Evolutionary conservation across 2,329 filamentous ascomycete species (phyloP).

Genomic region (Xylariaceae sp.): DNA sequence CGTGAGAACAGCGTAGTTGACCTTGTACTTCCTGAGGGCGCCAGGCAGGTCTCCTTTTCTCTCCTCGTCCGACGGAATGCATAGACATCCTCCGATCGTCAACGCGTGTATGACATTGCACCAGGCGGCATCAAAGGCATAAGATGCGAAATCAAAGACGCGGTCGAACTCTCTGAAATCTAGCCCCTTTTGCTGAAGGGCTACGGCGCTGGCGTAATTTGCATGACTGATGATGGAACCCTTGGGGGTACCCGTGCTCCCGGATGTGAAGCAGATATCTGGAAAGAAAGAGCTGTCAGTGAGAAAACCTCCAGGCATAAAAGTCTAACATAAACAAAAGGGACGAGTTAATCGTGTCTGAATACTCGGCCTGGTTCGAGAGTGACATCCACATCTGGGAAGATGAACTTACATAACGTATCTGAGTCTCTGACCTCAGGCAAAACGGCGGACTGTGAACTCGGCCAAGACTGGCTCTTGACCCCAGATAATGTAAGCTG

Average conservation of each 20-base stretch:
- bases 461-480: neutral
- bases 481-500: neutral
- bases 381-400: no score
- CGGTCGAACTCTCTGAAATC: neutral
- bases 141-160: conserved; percentile 5
- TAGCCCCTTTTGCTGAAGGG: neutral
- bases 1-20: neutral
- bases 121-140: conserved; percentile 1
- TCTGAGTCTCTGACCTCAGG: neutral
- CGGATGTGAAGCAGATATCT: conserved; percentile 10
- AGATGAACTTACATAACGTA: neutral
- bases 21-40: neutral
- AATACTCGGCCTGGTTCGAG: no score
- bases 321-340: neutral
- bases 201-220: conserved; percentile 2
- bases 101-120: conserved; percentile 2
- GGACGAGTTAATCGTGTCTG: no score
- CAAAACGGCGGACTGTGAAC: neutral
- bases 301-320: no score
- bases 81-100: conserved; percentile 1
- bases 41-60: neutral
- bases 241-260: conserved; percentile 5
- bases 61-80: neutral
- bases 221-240: conserved; percentile 6
- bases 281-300: neutral